Base-by-base conservation (phyloP, 176 grass and related monocot species). In the Guadua angustifolia region DNA sequence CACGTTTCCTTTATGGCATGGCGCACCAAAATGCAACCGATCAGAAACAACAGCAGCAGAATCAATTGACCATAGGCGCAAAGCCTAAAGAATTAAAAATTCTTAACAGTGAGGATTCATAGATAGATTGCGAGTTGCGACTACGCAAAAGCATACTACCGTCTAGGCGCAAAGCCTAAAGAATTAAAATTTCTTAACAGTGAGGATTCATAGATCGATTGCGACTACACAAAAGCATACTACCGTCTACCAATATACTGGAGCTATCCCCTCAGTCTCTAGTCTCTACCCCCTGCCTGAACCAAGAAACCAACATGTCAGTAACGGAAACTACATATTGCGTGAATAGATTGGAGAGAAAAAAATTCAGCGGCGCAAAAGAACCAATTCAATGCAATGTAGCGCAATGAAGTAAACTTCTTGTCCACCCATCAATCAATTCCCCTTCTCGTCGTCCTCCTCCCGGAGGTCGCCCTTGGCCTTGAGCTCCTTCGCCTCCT, bases 401-500 rank as follows among this genome's bases (percentile, higher is more conserved):
- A 11, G 7, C 71, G 4, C 49, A 50, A 65, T 65, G 15, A 8
- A 57, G 14, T 15, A 21, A 21, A 17, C 35, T 58, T 40, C 19
- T 14, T 25, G 14, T 39, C 15, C 40, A 19, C 2, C n/a, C 15
- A 55, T 33, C n/a, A 47, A 86, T 69, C 74, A 82, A 78, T 90
- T 84, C 32, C 45, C 67, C 71, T 76, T 35, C 16, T 65, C 44
- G 7, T 85, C 56, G 52, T 70, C 55, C 0, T 40, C 25, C 0
- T 77, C 33, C 32, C 69, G 24, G 12, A 32, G 15, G 39, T 18
- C 46, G 29, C 29, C 46, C 36, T 68, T 40, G 24, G 51, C 56
- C 19, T 39, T 88, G 66, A 86, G 84, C 53, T 88, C 90, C 59
- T 92, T 75, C 7, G 89, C 72, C 77, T 86, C 93, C 69, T 90